Conservation (phyloP, 2,329 filamentous ascomycete species). For the Teratosphaeria zuluensis region DNA sequence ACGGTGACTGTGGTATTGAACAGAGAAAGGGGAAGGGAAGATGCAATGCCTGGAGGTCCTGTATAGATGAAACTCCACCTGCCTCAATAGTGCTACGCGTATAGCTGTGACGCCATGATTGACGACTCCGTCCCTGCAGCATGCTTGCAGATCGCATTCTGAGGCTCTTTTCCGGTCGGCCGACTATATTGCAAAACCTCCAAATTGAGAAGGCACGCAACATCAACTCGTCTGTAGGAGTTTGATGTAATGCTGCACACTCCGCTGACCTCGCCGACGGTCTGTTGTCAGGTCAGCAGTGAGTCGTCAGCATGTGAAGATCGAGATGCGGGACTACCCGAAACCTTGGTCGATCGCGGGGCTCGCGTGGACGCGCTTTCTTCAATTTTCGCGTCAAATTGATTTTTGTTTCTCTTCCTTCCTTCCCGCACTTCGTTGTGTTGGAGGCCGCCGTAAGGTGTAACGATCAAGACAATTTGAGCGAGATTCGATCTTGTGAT, state of each 20-base stretch:
- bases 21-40: neutral
- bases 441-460: constrained; percentile 29
- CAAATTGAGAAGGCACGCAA: neutral
- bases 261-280: neutral
- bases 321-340: neutral
- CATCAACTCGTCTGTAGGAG: neutral
- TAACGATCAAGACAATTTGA: neutral
- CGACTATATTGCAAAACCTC: neutral
- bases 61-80: neutral
- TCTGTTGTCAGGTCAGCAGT: too few relatives aligned
- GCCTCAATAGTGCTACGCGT: neutral
- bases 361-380: neutral
- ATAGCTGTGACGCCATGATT: neutral
- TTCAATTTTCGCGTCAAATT: neutral
- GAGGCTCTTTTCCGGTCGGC: neutral
- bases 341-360: neutral
- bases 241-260: neutral
- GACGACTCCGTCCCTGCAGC: neutral
- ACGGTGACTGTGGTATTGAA: neutral
- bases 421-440: constrained; percentile 1
- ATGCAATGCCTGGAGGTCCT: neutral
- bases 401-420: neutral
- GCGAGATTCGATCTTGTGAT: too few relatives aligned
- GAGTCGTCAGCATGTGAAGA: neutral
- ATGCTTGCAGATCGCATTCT: neutral